Evolutionary conservation across 1,139 yeast species (phyloP).

Genomic region (Ogataea hybrid): DNA sequence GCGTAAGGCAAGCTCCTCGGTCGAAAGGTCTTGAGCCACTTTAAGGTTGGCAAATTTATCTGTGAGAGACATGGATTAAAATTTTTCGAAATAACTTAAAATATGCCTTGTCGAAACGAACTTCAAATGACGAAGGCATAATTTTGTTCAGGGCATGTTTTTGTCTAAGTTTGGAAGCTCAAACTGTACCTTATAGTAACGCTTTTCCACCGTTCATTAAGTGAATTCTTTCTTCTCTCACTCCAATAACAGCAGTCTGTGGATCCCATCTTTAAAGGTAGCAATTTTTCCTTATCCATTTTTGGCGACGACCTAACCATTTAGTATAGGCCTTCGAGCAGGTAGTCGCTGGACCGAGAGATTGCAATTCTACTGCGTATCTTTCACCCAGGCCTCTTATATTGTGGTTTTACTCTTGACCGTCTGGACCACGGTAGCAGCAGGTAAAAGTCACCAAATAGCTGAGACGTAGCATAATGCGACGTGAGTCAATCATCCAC

Average conservation of each 20-base stretch:
- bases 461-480: conserved; percentile 32
- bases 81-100: neutral
- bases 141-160: too few species aligned
- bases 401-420: conserved; percentile 8
- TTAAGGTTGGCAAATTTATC: conserved; percentile 42
- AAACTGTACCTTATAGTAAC: too few species aligned
- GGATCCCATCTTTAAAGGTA: too few species aligned
- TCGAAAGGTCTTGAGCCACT: conserved; percentile 38
- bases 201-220: too few species aligned
- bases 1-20: conserved; percentile 61
- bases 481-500: conserved; percentile 33
- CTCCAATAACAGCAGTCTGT: too few species aligned
- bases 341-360: conserved; percentile 17
- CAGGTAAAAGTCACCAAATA: conserved; percentile 5
- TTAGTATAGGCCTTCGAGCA: too few species aligned
- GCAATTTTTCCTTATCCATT: neutral
- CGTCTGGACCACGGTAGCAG: conserved; percentile 8
- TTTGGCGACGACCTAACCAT: conserved; percentile 1
- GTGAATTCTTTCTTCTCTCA: too few species aligned
- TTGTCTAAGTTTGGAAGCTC: too few species aligned
- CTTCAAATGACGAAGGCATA: neutral
- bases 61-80: conserved; percentile 27
- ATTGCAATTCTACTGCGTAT: conserved; percentile 42
- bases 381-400: conserved; percentile 25
- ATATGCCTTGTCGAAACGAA: neutral